Percentiles rank a stretch among this genome's conserved stretches.
Evolutionary conservation across 2,329 filamentous ascomycete species (phyloP).

Genomic region (Aureobasidium leucospermi): DNA sequence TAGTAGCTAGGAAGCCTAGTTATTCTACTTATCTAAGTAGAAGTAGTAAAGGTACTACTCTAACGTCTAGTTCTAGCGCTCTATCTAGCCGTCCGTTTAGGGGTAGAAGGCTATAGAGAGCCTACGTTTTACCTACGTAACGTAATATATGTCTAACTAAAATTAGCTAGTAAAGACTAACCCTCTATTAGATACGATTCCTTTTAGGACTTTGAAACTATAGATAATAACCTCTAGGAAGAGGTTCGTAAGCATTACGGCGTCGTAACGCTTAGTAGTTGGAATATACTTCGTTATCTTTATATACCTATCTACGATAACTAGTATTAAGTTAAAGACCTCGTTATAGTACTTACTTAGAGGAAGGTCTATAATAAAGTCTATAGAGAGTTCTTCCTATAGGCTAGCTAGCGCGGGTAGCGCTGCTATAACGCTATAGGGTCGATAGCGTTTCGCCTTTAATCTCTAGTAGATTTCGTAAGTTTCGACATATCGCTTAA

Average conservation of each 20-base stretch:
- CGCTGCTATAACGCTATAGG: too few species aligned
- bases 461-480: too few species aligned
- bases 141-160: constrained; percentile 12
- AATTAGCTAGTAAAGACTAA: constrained; percentile 15
- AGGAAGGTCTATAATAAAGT: too few species aligned
- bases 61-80: constrained; percentile 15
- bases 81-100: constrained; percentile 16
- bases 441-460: too few species aligned
- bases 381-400: too few species aligned
- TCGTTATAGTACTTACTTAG: too few species aligned
- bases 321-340: too few species aligned
- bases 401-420: too few species aligned
- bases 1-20: constrained; percentile 2
- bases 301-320: not conserved
- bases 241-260: not conserved
- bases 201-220: not conserved
- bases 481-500: too few species aligned
- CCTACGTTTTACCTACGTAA: constrained; percentile 1
- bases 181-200: constrained; percentile 11
- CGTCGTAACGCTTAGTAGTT: not conserved
- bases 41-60: constrained; percentile 15
- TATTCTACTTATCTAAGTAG: constrained; percentile 5
- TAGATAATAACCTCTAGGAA: not conserved
- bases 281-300: constrained; percentile 1
- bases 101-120: constrained; percentile 16